phyloP scores from a whole-genome alignment of 345 rosid species.

The Balakata baccata region DNA sequence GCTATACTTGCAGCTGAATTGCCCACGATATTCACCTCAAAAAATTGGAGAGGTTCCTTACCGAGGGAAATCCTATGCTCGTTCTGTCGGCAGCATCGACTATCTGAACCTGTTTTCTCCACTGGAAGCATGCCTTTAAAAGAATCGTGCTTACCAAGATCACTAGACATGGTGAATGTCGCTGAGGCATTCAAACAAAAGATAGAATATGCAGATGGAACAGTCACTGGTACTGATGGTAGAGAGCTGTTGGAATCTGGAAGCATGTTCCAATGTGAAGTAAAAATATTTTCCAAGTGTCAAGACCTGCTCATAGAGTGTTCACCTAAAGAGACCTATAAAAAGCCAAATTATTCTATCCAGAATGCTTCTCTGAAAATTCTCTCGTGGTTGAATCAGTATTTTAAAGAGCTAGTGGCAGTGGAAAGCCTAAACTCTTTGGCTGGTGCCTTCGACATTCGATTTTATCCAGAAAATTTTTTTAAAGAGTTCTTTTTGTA shows the following conservation, averaged over 20 bases:
- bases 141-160: conserved; percentile 41
- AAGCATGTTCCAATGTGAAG: conserved; percentile 53
- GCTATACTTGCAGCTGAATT: conserved; percentile 66
- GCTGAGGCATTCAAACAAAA: conserved; percentile 30
- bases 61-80: conserved; percentile 72
- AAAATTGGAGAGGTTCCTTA: conserved; percentile 77
- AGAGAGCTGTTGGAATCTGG: conserved; percentile 27
- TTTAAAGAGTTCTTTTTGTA: conserved; percentile 37
- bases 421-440: conserved; percentile 38
- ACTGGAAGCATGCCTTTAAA: conserved; percentile 34
- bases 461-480: conserved; percentile 37
- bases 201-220: conserved; percentile 31
- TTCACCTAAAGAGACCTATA: conserved; percentile 51
- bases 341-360: conserved; percentile 66
- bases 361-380: conserved; percentile 73
- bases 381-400: conserved; percentile 66
- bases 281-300: conserved; percentile 61
- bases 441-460: conserved; percentile 41
- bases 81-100: conserved; percentile 81
- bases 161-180: conserved; percentile 51
- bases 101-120: conserved; percentile 70
- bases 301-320: conserved; percentile 63
- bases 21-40: conserved; percentile 63
- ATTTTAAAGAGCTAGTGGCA: conserved; percentile 44
- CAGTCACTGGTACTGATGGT: conserved; percentile 25